Evolutionary conservation across 345 rosid genomes (phyloP).

Genomic region (Excoecaria cochinchinensis): DNA sequence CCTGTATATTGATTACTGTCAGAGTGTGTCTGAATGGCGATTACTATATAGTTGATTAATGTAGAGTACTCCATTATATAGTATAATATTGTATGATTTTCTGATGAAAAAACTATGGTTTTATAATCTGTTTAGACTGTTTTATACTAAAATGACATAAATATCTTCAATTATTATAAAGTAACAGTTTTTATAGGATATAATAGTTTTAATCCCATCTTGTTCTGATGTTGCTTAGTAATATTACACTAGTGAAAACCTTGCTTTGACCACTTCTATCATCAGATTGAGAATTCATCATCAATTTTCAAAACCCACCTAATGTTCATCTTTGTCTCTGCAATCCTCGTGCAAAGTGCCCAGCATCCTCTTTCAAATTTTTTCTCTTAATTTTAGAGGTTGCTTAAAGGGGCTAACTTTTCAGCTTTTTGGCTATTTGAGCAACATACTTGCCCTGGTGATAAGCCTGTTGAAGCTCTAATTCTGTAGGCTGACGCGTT

Average conservation of each 20-base stretch:
- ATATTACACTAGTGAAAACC: not conserved
- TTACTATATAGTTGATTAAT: too few relatives aligned
- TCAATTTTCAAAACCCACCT: not conserved
- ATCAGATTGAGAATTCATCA: not conserved
- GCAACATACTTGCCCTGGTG: slow-evolving; percentile 83
- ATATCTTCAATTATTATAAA: too few relatives aligned
- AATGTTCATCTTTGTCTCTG: not conserved
- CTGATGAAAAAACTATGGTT: too few relatives aligned
- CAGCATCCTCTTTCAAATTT: not conserved
- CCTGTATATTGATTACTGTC: too few relatives aligned
- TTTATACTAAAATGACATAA: too few relatives aligned
- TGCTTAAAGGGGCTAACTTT: slow-evolving; percentile 13
- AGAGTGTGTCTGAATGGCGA: too few relatives aligned
- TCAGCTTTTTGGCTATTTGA: slow-evolving; percentile 76
- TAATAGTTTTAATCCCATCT: too few relatives aligned
- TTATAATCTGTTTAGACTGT: too few relatives aligned
- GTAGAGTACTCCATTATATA: too few relatives aligned
- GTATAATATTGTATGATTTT: too few relatives aligned
- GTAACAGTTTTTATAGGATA: too few relatives aligned
- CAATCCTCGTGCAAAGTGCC: not conserved
- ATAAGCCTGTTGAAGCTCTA: slow-evolving; percentile 79
- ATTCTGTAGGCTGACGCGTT: slow-evolving; percentile 69
- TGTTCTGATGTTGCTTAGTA: too few relatives aligned
- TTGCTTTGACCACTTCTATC: not conserved
- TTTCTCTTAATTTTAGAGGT: not conserved